These are phyloP conservation scores for Tolypocladium paradoxum DNA, from an alignment of 2,329 filamentous ascomycete genomes.

Conservation along the genomic window DNA sequence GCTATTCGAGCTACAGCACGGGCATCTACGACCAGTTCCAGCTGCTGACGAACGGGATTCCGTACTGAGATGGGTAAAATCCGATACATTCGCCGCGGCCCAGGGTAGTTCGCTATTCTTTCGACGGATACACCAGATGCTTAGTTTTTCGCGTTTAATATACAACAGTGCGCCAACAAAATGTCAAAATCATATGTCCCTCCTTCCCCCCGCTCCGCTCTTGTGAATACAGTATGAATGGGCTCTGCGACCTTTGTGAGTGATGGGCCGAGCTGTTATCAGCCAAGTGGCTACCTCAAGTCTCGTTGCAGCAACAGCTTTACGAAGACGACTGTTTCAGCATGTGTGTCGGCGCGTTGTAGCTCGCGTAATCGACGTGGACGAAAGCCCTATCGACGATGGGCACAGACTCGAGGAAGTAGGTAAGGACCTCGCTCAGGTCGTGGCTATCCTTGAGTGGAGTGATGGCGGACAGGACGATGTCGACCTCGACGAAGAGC, in stretches of 20 bases:
- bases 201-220: no score
- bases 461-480: conserved; percentile 68
- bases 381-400: conserved; percentile 66
- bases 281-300: not conserved
- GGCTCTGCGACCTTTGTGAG: no score
- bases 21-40: conserved; percentile 98
- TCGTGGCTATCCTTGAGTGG: conserved; percentile 73
- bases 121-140: not conserved
- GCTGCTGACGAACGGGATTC: conserved; percentile 91
- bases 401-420: conserved; percentile 75
- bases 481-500: conserved; percentile 71
- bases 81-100: not conserved
- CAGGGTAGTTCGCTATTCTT: not conserved
- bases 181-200: not conserved
- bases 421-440: conserved; percentile 64
- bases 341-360: conserved; percentile 52
- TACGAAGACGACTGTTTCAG: conserved; percentile 17
- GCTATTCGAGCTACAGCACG: conserved; percentile 81
- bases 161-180: not conserved
- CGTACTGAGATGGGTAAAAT: conserved; percentile 48
- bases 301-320: not conserved
- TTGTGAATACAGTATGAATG: no score
- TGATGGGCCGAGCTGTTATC: no score
- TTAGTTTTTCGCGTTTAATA: not conserved
- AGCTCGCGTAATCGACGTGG: conserved; percentile 53